Base-by-base conservation (phyloP, 164 flowering plant genomes). In the Saururus chinensis region DNA sequence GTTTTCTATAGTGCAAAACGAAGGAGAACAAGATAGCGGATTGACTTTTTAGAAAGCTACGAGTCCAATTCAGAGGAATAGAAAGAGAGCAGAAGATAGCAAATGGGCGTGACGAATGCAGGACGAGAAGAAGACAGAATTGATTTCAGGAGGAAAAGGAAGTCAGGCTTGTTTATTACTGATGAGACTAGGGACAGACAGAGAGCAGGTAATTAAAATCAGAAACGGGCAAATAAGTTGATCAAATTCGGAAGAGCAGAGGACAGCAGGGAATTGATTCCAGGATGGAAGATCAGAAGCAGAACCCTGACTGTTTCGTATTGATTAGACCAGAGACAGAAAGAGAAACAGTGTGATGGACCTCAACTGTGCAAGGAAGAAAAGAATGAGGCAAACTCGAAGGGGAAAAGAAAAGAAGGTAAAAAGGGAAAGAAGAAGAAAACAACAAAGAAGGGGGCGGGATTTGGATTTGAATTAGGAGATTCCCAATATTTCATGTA, bases 141-240 rank as follows among this genome's bases (percentile, higher is more conserved):
- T 30, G 37, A 30, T 30, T 30, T 30, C 37, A 30, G 37, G 37
- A 30, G 37, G 9, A 25, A 59, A 59, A 14, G n/a, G 42, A 10
- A 52, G 69, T 52, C n/a, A 23, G 19, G 53, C 59, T 53, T 51
- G 61, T 65, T 65, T 68, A 60, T 61, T 13, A 30, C 22, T 60
- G 55, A 40, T 45, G n/a, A 48, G 48, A 19, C 51, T 35, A 55
- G 56, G 22, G 49, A 45, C 57, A 65, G 60, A 25, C 42, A 56
- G 19, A 56, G 2, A 40, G 9, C 54, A 40, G 57, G 48, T 4
- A 37, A 56, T 30, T 19, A 56, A 45, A 17, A 12, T 7, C 2
- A 12, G 49, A 45, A 17, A 45, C 11, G 49, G 49, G 49, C 49
- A 42, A 42, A 42, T 14, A 10, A 13, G 49, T 12, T 12, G 1